Percentiles rank a stretch among this genome's conserved stretches.
phyloP scores from a whole-genome alignment of 805 yeast species.

The Suhomyces xylopsoci region DNA sequence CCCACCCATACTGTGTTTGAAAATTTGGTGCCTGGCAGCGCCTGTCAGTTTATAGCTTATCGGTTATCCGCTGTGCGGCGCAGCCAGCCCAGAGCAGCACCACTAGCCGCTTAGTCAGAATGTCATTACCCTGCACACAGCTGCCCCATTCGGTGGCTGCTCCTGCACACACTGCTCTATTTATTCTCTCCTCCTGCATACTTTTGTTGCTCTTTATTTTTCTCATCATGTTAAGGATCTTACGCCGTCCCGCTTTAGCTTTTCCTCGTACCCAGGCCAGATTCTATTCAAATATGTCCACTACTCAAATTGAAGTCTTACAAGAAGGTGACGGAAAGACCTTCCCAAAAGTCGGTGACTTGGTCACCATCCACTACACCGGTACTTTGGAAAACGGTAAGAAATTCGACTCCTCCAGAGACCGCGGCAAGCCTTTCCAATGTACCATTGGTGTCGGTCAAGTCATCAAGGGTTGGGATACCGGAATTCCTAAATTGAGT shows the following conservation, averaged over 20 bases:
- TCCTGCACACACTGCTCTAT: background rate
- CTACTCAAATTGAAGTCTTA: constrained; percentile 41
- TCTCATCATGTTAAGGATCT: background rate
- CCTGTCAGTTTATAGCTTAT: background rate
- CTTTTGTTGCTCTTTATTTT: background rate
- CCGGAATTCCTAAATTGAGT: constrained; percentile 86
- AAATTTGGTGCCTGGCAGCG: background rate
- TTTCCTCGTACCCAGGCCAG: background rate
- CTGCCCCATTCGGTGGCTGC: background rate
- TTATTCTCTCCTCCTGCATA: background rate
- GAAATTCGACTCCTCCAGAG: constrained; percentile 92
- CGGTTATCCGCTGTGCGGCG: background rate
- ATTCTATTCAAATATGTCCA: constrained; percentile 28
- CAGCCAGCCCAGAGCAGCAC: background rate
- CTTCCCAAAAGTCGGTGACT: constrained; percentile 85
- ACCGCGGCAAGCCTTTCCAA: constrained; percentile 94
- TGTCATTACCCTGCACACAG: background rate
- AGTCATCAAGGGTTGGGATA: constrained; percentile 97
- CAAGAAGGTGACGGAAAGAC: constrained; percentile 78
- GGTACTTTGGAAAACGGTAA: constrained; percentile 95
- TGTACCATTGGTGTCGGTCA: constrained; percentile 93
- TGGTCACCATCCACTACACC: constrained; percentile 90
- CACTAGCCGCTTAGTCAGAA: background rate
- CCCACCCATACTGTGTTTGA: constrained; percentile 4
- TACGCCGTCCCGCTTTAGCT: background rate